phyloP scores from a whole-genome alignment of 371 early-diverging fungal genomes.

The Lichtheimia hyalospora region DNA sequence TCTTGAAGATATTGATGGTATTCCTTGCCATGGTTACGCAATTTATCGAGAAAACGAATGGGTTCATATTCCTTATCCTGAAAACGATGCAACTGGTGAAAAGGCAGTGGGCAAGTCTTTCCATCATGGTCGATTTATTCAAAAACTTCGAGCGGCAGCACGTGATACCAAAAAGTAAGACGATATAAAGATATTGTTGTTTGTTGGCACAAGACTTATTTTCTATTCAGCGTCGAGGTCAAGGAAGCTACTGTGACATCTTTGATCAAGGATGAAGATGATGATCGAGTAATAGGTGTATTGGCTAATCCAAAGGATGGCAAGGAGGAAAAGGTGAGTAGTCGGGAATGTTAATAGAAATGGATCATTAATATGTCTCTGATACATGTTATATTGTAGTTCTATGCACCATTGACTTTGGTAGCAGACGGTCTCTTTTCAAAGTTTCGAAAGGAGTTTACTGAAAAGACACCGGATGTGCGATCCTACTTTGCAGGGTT shows the following conservation, averaged over 20 bases:
- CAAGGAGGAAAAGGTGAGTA: conserved; percentile 24
- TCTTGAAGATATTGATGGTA: conserved; percentile 84
- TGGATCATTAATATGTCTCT: too few relatives aligned
- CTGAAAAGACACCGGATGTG: conserved; percentile 49
- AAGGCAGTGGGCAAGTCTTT: conserved; percentile 74
- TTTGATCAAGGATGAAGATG: conserved; percentile 45
- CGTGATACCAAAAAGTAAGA: conserved; percentile 54
- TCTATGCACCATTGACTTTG: conserved; percentile 60
- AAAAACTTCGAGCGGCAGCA: conserved; percentile 77
- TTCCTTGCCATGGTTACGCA: conserved; percentile 85
- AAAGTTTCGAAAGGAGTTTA: conserved; percentile 85
- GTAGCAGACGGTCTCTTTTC: conserved; percentile 84
- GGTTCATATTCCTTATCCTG: conserved; percentile 67
- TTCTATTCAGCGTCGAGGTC: conserved; percentile 60
- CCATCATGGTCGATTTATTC: conserved; percentile 93
- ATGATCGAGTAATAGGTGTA: conserved; percentile 57
- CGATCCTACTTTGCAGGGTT: conserved; percentile 85
- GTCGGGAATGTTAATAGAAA: not conserved
- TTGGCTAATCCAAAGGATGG: conserved; percentile 23
- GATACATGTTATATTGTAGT: not conserved
- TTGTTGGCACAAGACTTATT: not conserved
- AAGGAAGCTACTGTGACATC: conserved; percentile 73
- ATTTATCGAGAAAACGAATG: conserved; percentile 59
- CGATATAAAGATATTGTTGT: not conserved
- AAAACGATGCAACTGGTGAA: conserved; percentile 45